phyloP scores from a whole-genome alignment of 345 rosid genomes.

The Brassica carinata region DNA sequence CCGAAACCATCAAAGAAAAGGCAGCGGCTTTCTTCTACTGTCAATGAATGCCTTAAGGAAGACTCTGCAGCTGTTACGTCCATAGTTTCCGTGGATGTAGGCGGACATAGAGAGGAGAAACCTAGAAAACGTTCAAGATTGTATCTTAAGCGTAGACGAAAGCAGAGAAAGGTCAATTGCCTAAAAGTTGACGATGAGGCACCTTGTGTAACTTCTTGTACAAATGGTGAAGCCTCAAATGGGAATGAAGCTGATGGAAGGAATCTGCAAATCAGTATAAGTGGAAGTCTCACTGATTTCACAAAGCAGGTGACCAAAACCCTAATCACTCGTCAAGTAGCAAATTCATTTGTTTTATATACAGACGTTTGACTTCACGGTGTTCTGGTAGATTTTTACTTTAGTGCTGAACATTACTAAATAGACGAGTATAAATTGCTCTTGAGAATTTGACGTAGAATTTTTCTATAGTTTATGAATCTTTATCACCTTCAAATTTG shows the following conservation, averaged over 20 bases:
- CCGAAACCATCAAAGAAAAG: slow-evolving; percentile 31
- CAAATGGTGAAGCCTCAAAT: slow-evolving; percentile 21
- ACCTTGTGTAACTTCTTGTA: slow-evolving; percentile 24
- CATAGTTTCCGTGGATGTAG: slow-evolving; percentile 10
- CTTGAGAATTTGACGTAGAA: neutral
- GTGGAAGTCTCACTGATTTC: slow-evolving; percentile 2
- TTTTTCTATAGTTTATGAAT: neutral
- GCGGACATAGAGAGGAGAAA: slow-evolving; percentile 15
- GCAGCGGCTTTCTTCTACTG: slow-evolving; percentile 26
- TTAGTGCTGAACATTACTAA: neutral
- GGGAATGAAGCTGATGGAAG: slow-evolving; percentile 9
- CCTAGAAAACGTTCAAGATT: slow-evolving; percentile 34
- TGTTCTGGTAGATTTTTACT: neutral
- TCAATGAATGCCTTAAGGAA: slow-evolving; percentile 21
- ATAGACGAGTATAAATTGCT: neutral
- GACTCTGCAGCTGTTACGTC: slow-evolving; percentile 10
- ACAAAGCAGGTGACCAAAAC: slow-evolving; percentile 27
- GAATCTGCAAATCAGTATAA: slow-evolving; percentile 10
- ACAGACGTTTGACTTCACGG: neutral
- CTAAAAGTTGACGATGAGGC: slow-evolving; percentile 13
- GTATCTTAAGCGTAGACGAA: slow-evolving; percentile 39
- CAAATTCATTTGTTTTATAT: neutral
- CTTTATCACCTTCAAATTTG: slow-evolving; percentile 44
- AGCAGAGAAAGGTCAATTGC: slow-evolving; percentile 17
- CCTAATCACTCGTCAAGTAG: neutral